Base-by-base conservation (phyloP, 1,139 yeast genomes). In the Debaryomyces subglobosus region DNA sequence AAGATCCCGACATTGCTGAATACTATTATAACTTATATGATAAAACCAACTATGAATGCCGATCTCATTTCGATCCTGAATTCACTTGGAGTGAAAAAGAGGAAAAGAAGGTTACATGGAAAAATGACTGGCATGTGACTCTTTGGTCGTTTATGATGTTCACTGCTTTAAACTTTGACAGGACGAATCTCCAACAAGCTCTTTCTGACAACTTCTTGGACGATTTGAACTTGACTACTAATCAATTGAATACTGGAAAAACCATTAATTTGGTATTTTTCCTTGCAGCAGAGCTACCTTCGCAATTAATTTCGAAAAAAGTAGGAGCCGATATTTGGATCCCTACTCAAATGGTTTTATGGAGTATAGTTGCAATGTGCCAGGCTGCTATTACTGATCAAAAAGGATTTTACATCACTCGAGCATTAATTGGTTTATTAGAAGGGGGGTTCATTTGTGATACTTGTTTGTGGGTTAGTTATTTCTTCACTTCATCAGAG, bases 381-480 rank as follows among this genome's bases (percentile, higher is more conserved):
- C 74, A 71, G 50, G 64, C 63, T 4, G 60, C 64, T 3, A 51
- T 70, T 34, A 53, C 44, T 10, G 61, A 58, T 15, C 63, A 57
- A 48, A 55, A 60, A 1, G 63, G 65, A 1, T 70, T 68, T 47
- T 59, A 58, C 47, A 56, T 57, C 16, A 64, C 71, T 10, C 49
- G 74, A 47, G 67, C 61, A 3, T 50, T 68, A 15, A 52, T 68
- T 30, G 74, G 71, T 12, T 49, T 56, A 10, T 54, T 67, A 24
- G 67, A 68, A 54, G 66, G 72, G 47, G 71, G 72, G 1, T 67
- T 68, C 47, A 64, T 69, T 44, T 67, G 71, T 40, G 73, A 69
- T 41, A 56, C 63, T 41, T 64, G 65, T 12, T 54, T 61, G 32
- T 60, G 59, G 62, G 56, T 67, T 41, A 58, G 66, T 37, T 60